Conservation (phyloP, 768 basidiomycete genomes). For the Polyporus arcularius region DNA sequence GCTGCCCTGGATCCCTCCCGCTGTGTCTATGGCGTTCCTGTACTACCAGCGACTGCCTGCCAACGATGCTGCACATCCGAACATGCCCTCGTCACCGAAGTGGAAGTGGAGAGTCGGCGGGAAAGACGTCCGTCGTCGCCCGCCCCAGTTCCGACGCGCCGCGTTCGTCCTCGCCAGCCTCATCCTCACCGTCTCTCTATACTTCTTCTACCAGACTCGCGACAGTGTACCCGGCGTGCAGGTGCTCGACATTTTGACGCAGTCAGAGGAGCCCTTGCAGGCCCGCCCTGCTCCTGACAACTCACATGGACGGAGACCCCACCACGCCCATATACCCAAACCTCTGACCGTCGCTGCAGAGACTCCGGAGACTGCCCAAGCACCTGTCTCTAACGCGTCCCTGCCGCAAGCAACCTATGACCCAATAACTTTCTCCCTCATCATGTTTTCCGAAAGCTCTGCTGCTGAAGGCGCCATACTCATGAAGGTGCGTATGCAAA, state of each 20-base stretch:
- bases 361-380: not conserved
- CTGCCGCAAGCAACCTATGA: constrained; percentile 13
- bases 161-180: constrained; percentile 9
- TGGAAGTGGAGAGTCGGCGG: constrained; percentile 16
- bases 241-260: not conserved
- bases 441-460: constrained; percentile 46
- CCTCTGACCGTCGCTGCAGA: too few relatives aligned
- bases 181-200: constrained; percentile 10
- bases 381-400: not conserved
- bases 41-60: constrained; percentile 14
- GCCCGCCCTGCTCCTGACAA: constrained; percentile 2
- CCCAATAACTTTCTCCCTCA: constrained; percentile 43
- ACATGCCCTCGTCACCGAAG: constrained; percentile 9
- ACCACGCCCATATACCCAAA: not conserved
- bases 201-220: constrained; percentile 12
- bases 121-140: constrained; percentile 17
- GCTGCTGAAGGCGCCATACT: constrained; percentile 44
- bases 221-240: not conserved
- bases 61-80: constrained; percentile 3
- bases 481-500: constrained; percentile 38
- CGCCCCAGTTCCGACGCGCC: constrained; percentile 12
- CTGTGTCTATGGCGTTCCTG: constrained; percentile 11
- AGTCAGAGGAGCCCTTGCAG: not conserved
- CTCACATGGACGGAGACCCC: constrained; percentile 7
- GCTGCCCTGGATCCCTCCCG: not conserved